These are phyloP conservation scores for Irpex sp. DNA, from an alignment of 1,284 basidiomycete species.

Conservation along the genomic window DNA sequence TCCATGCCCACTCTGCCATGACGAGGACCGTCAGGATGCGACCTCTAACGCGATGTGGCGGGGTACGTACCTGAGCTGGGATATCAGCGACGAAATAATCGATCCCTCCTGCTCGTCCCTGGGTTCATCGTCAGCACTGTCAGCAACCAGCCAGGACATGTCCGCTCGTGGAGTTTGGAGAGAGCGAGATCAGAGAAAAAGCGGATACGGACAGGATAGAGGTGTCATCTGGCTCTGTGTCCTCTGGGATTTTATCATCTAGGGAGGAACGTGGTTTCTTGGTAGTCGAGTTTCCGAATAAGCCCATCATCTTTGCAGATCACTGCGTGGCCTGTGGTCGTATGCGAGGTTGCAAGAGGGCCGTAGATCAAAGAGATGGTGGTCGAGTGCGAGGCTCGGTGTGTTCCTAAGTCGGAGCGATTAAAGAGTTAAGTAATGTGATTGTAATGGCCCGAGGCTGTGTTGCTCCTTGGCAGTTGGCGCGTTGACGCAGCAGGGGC, in stretches of 20 bases:
- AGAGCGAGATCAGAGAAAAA: conserved; percentile 12
- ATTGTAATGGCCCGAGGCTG: neutral
- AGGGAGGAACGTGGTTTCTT: conserved; percentile 54
- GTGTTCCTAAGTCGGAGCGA: neutral
- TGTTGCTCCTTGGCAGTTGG: neutral
- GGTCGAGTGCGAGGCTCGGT: neutral
- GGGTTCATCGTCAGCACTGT: conserved; percentile 18
- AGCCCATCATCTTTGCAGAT: conserved; percentile 61
- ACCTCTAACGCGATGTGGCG: neutral
- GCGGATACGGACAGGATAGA: conserved; percentile 69
- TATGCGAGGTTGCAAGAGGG: neutral
- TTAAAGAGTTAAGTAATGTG: neutral
- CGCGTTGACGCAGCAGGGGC: neutral
- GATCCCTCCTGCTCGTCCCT: conserved; percentile 82
- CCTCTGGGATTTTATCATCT: conserved; percentile 69
- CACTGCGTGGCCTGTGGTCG: neutral
- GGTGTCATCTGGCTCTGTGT: conserved; percentile 80
- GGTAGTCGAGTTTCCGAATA: conserved; percentile 67
- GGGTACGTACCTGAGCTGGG: conserved; percentile 69
- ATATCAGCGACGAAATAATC: conserved; percentile 75
- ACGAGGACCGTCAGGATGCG: neutral
- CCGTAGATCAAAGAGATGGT: neutral
- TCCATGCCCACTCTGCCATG: conserved; percentile 86
- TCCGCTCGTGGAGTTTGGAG: conserved; percentile 24
- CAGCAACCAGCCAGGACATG: conserved; percentile 18